Evolutionary conservation across 176 grass and related monocot species (phyloP).

Genomic region (Aegilops speltoides): DNA sequence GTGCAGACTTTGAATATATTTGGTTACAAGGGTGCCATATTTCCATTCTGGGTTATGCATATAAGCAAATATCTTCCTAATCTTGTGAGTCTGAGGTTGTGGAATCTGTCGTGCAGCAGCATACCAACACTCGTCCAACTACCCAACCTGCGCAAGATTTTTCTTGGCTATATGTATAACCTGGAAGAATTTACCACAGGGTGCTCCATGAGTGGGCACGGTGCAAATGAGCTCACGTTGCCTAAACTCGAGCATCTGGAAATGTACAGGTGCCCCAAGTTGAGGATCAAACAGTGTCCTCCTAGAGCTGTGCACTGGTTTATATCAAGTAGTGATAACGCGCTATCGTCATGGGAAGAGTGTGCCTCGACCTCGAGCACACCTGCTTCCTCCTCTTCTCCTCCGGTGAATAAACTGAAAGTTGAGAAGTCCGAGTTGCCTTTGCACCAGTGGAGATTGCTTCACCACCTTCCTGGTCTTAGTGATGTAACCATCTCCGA

Average conservation of each 20-base stretch:
- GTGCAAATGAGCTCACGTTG: background rate
- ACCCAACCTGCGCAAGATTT: too few species aligned
- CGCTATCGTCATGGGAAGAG: background rate
- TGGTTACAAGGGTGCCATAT: too few species aligned
- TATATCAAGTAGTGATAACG: background rate
- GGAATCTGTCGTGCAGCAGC: too few species aligned
- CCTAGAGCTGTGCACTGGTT: background rate
- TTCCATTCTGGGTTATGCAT: too few species aligned
- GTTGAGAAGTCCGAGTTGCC: background rate
- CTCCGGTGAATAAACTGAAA: background rate
- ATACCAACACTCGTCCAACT: too few species aligned
- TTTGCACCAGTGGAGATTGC: background rate
- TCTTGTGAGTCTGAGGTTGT: too few species aligned
- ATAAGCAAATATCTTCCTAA: too few species aligned
- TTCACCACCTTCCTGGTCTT: background rate
- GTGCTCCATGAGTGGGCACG: background rate
- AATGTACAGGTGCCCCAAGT: background rate
- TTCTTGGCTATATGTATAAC: too few species aligned
- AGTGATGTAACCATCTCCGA: background rate
- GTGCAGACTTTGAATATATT: too few species aligned
- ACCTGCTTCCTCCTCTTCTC: background rate
- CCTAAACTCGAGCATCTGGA: background rate
- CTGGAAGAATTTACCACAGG: too few species aligned
- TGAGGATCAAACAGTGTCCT: background rate
- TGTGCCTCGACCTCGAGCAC: too few species aligned